Evolutionary conservation across 2,329 filamentous ascomycete genomes (phyloP).

Genomic region (Cercospora janseana): DNA sequence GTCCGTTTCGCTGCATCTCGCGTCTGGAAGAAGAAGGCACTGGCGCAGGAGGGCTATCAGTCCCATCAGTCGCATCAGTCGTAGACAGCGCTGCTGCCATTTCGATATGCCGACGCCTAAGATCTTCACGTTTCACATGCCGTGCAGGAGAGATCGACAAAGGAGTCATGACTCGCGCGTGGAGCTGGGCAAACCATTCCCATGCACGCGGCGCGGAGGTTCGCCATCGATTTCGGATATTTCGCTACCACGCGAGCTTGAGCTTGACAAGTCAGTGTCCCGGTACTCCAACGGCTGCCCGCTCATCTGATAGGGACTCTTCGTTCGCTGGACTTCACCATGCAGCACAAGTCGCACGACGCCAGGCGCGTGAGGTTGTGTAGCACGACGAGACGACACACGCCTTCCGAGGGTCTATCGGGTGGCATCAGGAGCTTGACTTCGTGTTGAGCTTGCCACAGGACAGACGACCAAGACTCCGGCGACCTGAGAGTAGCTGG

Average conservation of each 20-base stretch:
- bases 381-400: not conserved
- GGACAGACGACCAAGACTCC: not conserved
- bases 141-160: not conserved
- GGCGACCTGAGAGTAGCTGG: not conserved
- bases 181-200: not conserved
- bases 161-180: constrained; percentile 1
- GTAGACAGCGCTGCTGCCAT: too few relatives aligned
- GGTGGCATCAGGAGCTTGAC: not conserved
- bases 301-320: not conserved
- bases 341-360: constrained; percentile 2
- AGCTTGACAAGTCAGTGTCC: constrained; percentile 5
- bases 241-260: not conserved
- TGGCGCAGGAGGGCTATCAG: too few relatives aligned
- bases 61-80: too few relatives aligned
- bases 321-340: not conserved
- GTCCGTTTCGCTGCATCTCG: too few relatives aligned
- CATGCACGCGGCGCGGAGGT: not conserved
- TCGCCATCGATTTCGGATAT: not conserved
- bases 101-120: too few relatives aligned
- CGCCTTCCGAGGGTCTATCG: not conserved
- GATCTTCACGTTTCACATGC: constrained; percentile 4
- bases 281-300: not conserved
- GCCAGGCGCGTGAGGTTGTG: not conserved
- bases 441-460: too few relatives aligned
- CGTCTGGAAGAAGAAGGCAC: too few relatives aligned